Base-by-base conservation (phyloP, 257 asterid genomes). In the Voacanga thouarsii region DNA sequence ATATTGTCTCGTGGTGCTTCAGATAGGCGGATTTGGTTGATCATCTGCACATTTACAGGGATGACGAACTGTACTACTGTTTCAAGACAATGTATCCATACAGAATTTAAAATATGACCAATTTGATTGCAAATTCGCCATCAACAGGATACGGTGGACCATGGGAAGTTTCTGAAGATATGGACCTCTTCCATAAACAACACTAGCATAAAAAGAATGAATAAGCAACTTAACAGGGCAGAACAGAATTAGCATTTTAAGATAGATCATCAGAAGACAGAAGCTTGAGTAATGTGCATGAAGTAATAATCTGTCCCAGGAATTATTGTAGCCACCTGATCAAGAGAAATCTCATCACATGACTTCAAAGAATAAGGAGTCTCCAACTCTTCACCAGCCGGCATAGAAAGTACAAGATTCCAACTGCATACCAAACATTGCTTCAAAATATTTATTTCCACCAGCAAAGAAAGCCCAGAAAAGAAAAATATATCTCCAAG, bases 371-470 rank as follows among this genome's bases (percentile, higher is more conserved):
- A 86, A 86, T 93, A 82, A 75, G 99, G 96, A 39, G 88, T 77
- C 79, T 85, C 92, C 92, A 96, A 80, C 63, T 85, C 86, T 81
- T 86, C 89, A 45, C 96, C 96, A 83, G 88, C 89, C 69, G 99
- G 99, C 97, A 92, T 92, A 74, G 97, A 89, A 81, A 96, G 82
- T 81, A 88, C 82, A 80, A 92, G 86, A 81, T 90, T 84, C 99
- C 99, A 95, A 82, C 99, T 95, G 94, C 86, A 88, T 50, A 83
- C 41, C 39, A 82, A 81, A 88, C 74, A 19, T 33, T 33, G 63
- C 28, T 33, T 68, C 73, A 68, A 53, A 68, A 41, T 5, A 41
- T 41, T 19, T 21, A 19, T 19, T 68, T 41, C 7, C 23, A 68
- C 1, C 1, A 69, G 56, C 47, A 33, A 43, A 43, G 47, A 43